Evolutionary conservation across 176 grass and related monocot genomes (phyloP).

Genomic region (Zoysia pacifica): DNA sequence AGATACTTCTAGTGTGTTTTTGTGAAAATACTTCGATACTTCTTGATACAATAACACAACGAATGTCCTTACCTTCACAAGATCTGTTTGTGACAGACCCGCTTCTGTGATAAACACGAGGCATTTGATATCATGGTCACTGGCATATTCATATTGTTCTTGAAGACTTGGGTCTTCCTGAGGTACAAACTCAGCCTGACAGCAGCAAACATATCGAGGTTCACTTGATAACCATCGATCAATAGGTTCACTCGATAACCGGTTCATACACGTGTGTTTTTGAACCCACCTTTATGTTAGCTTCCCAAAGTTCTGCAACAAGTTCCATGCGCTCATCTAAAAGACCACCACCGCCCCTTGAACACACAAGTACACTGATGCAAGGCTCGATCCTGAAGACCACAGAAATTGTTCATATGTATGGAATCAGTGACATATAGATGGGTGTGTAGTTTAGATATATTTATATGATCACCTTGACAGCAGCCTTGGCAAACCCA

Average conservation of each 20-base stretch:
- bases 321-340: constrained; percentile 84
- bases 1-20: neutral
- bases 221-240: constrained; percentile 8
- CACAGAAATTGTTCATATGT: neutral
- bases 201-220: constrained; percentile 23
- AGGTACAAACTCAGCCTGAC: constrained; percentile 87
- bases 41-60: constrained; percentile 9
- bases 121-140: constrained; percentile 84
- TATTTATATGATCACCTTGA: constrained; percentile 44
- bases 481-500: constrained; percentile 63
- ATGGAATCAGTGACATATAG: neutral
- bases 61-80: constrained; percentile 72
- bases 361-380: constrained; percentile 90
- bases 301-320: constrained; percentile 86
- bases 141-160: constrained; percentile 99
- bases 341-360: constrained; percentile 86
- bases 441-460: neutral
- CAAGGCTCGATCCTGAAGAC: constrained; percentile 67
- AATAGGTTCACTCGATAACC: neutral
- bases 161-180: constrained; percentile 88
- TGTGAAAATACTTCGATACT: constrained; percentile 12
- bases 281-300: constrained; percentile 82
- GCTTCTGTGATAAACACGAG: constrained; percentile 93
- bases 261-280: neutral
- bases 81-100: constrained; percentile 69